Base-by-base conservation (phyloP, 345 rosid genomes). In the Euphorbia lathyris region DNA sequence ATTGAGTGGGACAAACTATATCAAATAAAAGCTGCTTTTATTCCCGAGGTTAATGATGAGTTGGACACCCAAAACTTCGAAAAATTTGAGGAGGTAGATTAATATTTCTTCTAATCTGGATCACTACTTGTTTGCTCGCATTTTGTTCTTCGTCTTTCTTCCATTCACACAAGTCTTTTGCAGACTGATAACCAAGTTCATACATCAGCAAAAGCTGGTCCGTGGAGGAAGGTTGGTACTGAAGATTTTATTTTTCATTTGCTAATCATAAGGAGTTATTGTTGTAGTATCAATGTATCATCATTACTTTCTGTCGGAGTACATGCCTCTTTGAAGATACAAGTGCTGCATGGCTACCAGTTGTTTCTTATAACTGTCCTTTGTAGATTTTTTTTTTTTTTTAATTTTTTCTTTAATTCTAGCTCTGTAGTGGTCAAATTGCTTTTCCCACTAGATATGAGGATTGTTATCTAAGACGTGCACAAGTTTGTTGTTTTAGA, bases 21-120 rank as follows among this genome's bases (percentile, higher is more conserved):
- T 56, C 86, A 84, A 70, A 83, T 83, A 59, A 72, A 84, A 74
- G 92, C 92, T 71, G 86, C 89, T 8, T 85, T 82, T 79, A 79
- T 77, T 67, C 92, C 92, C 56, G 77, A 87, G 78, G 89, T 87
- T 74, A 83, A 81, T 65, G 79, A 78, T 80, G 89, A 81, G 59
- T 77, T 87, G 56, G 92, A 87, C 60, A 85, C 89, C 32, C 91
- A 83, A 63, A 87, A 87, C 81, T 87, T 87, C 62, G 89, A 87
- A 71, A 87, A 85, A 74, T 87, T 87, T 83, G 92, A 87, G 7
- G 92, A 87, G 89, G 91, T 87, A 58, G 45, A 51, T 36, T 34
- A 17, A 25, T 58, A 17, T 57, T 36, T 65, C 19, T 57, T 50
- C 9, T 22, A 45, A 67, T 17, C 20, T n/a, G 63, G 42, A 1